Evolutionary conservation across 1,284 basidiomycete genomes (phyloP).

Genomic region (Fomitopsis pinicola): DNA sequence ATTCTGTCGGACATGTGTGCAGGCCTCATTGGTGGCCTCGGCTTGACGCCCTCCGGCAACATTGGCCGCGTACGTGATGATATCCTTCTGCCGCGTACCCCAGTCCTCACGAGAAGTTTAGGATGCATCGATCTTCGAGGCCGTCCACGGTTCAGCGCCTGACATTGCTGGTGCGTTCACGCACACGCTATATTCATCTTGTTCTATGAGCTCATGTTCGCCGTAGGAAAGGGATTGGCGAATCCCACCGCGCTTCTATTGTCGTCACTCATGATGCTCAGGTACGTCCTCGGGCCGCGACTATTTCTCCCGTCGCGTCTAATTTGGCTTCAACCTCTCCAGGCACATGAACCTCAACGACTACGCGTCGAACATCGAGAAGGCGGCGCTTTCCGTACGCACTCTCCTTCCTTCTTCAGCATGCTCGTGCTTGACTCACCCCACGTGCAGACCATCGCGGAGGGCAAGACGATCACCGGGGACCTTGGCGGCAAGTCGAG

Average conservation of each 20-base stretch:
- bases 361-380: constrained; percentile 89
- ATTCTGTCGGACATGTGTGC: constrained; percentile 99
- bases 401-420: neutral
- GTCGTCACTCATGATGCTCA: constrained; percentile 96
- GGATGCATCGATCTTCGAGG: constrained; percentile 99
- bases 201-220: constrained; percentile 1
- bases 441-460: constrained; percentile 78
- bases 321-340: constrained; percentile 20
- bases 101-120: constrained; percentile 29
- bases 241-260: constrained; percentile 97
- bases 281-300: constrained; percentile 42
- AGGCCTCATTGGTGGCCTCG: constrained; percentile 96
- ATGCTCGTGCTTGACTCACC: constrained; percentile 8
- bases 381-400: constrained; percentile 77
- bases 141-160: constrained; percentile 95
- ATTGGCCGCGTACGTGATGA: constrained; percentile 75
- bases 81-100: neutral
- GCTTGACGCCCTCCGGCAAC: constrained; percentile 97
- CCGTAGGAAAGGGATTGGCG: constrained; percentile 87
- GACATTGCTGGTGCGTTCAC: constrained; percentile 68
- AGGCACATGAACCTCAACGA: constrained; percentile 94
- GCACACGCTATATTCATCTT: neutral
- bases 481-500: constrained; percentile 90
- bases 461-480: constrained; percentile 89
- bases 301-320: neutral